Evolutionary conservation across 352 stramenopile genomes (phyloP).

Genomic region (Globisporangium iwayamae): DNA sequence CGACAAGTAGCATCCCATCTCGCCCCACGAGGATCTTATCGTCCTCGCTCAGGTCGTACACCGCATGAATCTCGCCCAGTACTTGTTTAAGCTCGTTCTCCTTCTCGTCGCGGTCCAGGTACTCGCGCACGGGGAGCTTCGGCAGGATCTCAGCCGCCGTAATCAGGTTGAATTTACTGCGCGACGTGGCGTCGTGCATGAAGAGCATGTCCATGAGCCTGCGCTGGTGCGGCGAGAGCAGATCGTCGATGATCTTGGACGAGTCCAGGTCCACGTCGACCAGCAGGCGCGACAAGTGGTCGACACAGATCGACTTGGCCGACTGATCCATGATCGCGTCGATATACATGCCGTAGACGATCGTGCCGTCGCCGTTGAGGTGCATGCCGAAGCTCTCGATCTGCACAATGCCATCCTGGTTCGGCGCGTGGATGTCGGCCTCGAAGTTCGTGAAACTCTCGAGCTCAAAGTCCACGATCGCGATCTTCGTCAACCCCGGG

Average conservation of each 20-base stretch:
- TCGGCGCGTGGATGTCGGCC: constrained; percentile 94
- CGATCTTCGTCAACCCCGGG: constrained; percentile 94
- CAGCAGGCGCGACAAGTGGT: constrained; percentile 94
- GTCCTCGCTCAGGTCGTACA: constrained; percentile 94
- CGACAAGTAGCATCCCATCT: constrained; percentile 91
- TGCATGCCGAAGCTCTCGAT: constrained; percentile 97
- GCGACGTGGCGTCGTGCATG: constrained; percentile 90
- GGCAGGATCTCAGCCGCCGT: constrained; percentile 96
- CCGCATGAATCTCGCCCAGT: constrained; percentile 92
- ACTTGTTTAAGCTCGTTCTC: constrained; percentile 97
- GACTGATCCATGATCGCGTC: constrained; percentile 96
- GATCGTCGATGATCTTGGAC: constrained; percentile 94
- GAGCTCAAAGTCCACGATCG: constrained; percentile 97
- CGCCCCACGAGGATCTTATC: constrained; percentile 95
- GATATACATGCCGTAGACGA: constrained; percentile 89
- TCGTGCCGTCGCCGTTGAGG: constrained; percentile 71
- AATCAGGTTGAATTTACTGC: constrained; percentile 97
- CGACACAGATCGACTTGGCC: constrained; percentile 95
- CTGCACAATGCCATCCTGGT: constrained; percentile 93
- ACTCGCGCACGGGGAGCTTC: constrained; percentile 93
- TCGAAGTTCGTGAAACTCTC: constrained; percentile 98
- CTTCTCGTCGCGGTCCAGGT: constrained; percentile 95
- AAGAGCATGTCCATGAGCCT: constrained; percentile 94
- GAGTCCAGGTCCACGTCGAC: constrained; percentile 96
- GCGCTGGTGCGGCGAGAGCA: constrained; percentile 94